Conservation (phyloP, 441 rosid species). For the Adansonia rubrostipa region DNA sequence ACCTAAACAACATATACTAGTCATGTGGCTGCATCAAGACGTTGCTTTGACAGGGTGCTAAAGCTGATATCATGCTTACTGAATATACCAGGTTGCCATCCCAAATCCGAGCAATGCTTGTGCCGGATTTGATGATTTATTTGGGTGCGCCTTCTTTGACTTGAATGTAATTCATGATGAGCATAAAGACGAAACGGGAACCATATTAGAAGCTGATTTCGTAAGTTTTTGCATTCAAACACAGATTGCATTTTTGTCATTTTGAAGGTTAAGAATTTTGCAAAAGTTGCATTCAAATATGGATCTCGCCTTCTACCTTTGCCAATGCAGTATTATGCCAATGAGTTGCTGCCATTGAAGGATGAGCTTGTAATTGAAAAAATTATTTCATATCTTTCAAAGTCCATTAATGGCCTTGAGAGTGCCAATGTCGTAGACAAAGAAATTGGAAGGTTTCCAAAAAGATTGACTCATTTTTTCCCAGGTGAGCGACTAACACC, state of each 20-base stretch:
- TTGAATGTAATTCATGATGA: constrained; percentile 53
- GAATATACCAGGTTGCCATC: constrained; percentile 44
- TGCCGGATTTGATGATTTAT: constrained; percentile 51
- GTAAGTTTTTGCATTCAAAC: constrained; percentile 39
- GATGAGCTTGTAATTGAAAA: constrained; percentile 49
- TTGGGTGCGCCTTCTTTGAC: constrained; percentile 62
- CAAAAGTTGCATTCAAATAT: background rate
- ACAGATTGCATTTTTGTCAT: background rate
- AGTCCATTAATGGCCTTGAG: constrained; percentile 45
- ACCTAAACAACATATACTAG: background rate
- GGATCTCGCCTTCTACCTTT: background rate
- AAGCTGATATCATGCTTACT: background rate
- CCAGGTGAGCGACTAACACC: constrained; percentile 46
- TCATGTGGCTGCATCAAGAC: background rate
- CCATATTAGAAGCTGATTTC: constrained; percentile 53
- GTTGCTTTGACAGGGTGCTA: constrained; percentile 2
- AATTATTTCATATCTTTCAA: constrained; percentile 45
- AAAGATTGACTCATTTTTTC: constrained; percentile 59
- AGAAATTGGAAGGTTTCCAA: constrained; percentile 51
- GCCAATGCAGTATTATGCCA: constrained; percentile 53
- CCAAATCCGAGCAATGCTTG: constrained; percentile 56
- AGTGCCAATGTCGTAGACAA: constrained; percentile 40
- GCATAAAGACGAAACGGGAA: constrained; percentile 44
- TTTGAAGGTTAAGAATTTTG: background rate
- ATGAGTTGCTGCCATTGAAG: constrained; percentile 46